Evolutionary conservation across 805 yeast genomes (phyloP).

Genomic region (Saturnispora galanensis): DNA sequence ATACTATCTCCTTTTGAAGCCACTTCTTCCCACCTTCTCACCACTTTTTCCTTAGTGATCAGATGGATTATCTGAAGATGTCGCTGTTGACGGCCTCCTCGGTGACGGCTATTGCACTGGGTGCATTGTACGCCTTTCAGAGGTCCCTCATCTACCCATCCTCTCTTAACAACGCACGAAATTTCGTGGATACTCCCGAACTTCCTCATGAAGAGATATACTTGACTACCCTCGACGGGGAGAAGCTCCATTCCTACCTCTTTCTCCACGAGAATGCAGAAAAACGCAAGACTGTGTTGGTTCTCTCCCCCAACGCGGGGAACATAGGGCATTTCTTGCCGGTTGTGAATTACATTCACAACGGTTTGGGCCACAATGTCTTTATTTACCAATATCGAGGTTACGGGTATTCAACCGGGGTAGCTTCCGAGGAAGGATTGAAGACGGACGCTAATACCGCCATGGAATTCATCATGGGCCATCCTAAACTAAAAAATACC

Average conservation of each 20-base stretch:
- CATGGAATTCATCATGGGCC: conserved; percentile 44
- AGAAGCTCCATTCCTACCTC: conserved; percentile 53
- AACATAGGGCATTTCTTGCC: conserved; percentile 89
- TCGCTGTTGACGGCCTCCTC: conserved; percentile 7
- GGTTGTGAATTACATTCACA: conserved; percentile 59
- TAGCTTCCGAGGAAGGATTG: conserved; percentile 66
- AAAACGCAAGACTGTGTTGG: conserved; percentile 63
- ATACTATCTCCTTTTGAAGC: not conserved
- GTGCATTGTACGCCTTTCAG: conserved; percentile 16
- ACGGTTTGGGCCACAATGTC: conserved; percentile 60
- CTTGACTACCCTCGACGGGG: conserved; percentile 62
- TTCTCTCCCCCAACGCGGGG: conserved; percentile 80
- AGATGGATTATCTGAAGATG: conserved; percentile 1
- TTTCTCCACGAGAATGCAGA: conserved; percentile 43
- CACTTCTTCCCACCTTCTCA: not conserved
- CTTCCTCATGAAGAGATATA: conserved; percentile 55
- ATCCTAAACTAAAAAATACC: conserved; percentile 42
- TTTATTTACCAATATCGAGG: conserved; percentile 86
- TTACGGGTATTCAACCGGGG: conserved; percentile 74
- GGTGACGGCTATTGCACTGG: conserved; percentile 11
- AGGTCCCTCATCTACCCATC: conserved; percentile 71
- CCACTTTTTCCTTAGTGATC: not conserved
- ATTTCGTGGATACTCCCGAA: conserved; percentile 68
- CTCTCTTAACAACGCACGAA: conserved; percentile 62
- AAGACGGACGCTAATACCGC: conserved; percentile 74